A percentile compares a stretch with the other conserved stretches of the same genome.
Evolutionary conservation across 805 yeast genomes (phyloP).

Genomic region (Candida odintsovae): DNA sequence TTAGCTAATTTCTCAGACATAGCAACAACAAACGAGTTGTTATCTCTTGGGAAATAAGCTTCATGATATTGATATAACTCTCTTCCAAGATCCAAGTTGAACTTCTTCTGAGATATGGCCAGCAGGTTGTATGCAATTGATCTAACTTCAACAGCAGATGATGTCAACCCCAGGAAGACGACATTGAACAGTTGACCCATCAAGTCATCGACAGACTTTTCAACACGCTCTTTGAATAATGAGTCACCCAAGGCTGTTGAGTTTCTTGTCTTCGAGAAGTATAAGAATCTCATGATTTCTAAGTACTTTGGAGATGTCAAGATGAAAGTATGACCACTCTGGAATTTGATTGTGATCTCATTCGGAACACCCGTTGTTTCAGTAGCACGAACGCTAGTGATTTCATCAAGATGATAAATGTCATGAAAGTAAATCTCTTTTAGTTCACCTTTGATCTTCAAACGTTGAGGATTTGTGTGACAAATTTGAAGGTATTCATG

Average conservation of each 20-base stretch:
- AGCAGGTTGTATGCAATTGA: constrained; percentile 58
- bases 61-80: constrained; percentile 49
- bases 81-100: constrained; percentile 54
- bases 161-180: constrained; percentile 62
- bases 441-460: constrained; percentile 31
- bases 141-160: constrained; percentile 52
- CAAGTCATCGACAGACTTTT: constrained; percentile 32
- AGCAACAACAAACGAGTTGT: constrained; percentile 51
- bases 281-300: constrained; percentile 66
- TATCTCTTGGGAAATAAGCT: constrained; percentile 63
- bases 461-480: constrained; percentile 36
- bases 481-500: constrained; percentile 57
- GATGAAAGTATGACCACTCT: constrained; percentile 31
- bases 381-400: constrained; percentile 36
- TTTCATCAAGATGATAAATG: constrained; percentile 35
- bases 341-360: constrained; percentile 42
- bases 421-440: constrained; percentile 35
- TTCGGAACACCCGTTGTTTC: constrained; percentile 40
- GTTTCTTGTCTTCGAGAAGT: constrained; percentile 56
- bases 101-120: constrained; percentile 54
- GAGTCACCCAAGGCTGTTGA: constrained; percentile 25
- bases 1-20: constrained; percentile 53
- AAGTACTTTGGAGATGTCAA: constrained; percentile 43
- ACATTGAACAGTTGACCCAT: constrained; percentile 61
- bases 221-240: constrained; percentile 6